A percentile compares a stretch with the other conserved stretches of the same genome.
Evolutionary conservation across 139 green algal species (phyloP).

Genomic region (Nannochloris sp.): DNA sequence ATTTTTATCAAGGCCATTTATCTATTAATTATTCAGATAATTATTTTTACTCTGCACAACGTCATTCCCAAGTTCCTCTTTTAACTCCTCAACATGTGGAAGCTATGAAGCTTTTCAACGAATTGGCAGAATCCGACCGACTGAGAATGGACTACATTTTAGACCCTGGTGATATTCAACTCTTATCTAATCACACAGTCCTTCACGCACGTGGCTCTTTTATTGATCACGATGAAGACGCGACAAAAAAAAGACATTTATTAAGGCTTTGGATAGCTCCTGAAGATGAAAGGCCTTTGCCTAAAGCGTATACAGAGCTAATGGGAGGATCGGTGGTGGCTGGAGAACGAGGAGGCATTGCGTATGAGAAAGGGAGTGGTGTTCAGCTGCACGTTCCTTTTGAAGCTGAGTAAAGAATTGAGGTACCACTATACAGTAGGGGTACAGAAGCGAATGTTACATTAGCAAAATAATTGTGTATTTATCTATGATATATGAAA

Average conservation of each 20-base stretch:
- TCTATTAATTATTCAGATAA: constrained; percentile 37
- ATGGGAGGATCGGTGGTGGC: constrained; percentile 24
- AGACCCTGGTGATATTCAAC: constrained; percentile 57
- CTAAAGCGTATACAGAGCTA: constrained; percentile 26
- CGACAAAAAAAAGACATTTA: constrained; percentile 36
- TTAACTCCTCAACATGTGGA: constrained; percentile 38
- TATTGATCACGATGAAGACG: constrained; percentile 26
- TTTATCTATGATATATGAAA: too few species aligned
- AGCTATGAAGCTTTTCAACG: constrained; percentile 26
- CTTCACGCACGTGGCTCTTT: constrained; percentile 45
- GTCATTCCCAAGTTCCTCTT: constrained; percentile 34
- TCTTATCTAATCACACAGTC: constrained; percentile 55
- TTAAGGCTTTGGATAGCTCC: constrained; percentile 51
- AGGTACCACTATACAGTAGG: not conserved
- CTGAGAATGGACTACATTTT: constrained; percentile 52
- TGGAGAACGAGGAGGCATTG: constrained; percentile 33
- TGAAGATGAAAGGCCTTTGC: constrained; percentile 23
- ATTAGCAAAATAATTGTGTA: too few species aligned
- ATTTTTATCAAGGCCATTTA: constrained; percentile 33
- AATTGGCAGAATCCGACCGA: constrained; percentile 26
- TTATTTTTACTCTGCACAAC: constrained; percentile 38
- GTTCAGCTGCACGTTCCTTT: constrained; percentile 18
- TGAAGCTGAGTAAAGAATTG: constrained; percentile 27
- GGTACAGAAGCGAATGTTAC: too few species aligned
- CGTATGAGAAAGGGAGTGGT: not conserved